phyloP scores from a whole-genome alignment of 768 basidiomycete genomes.

The Boletales sp. region DNA sequence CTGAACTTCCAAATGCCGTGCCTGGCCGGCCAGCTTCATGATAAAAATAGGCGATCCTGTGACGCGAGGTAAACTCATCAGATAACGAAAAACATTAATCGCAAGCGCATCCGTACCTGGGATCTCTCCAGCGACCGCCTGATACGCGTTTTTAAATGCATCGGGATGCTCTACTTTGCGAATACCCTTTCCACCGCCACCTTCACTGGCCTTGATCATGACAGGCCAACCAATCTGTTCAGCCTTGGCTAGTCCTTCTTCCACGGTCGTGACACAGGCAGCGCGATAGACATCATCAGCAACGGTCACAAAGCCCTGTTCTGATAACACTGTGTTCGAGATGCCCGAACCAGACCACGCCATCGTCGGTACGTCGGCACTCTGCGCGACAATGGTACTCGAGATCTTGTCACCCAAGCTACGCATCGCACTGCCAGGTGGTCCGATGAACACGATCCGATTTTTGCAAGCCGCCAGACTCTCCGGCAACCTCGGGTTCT shows the following conservation, averaged over 20 bases:
- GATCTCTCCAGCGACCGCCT: constrained; percentile 93
- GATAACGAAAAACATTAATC: background rate
- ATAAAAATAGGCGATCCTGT: constrained; percentile 97
- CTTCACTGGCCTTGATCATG: constrained; percentile 99
- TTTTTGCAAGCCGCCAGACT: constrained; percentile 86
- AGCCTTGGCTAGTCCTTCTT: constrained; percentile 80
- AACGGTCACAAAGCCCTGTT: constrained; percentile 91
- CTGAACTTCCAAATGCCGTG: constrained; percentile 97
- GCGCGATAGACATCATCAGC: constrained; percentile 82
- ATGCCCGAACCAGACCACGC: constrained; percentile 98
- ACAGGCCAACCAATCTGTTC: constrained; percentile 93
- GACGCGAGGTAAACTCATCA: constrained; percentile 2
- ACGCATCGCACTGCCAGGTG: constrained; percentile 97
- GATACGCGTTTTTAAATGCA: constrained; percentile 90
- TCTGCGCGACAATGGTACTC: constrained; percentile 98
- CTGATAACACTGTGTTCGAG: constrained; percentile 77
- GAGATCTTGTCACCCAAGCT: constrained; percentile 99
- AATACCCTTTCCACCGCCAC: constrained; percentile 99
- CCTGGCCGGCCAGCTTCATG: constrained; percentile 98
- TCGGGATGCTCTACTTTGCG: constrained; percentile 87
- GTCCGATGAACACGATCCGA: constrained; percentile 99
- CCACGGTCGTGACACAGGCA: constrained; percentile 86
- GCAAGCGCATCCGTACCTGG: constrained; percentile 59
- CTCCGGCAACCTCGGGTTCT: constrained; percentile 96
- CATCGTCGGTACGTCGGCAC: constrained; percentile 96